A percentile compares a stretch with the other conserved stretches of the same genome.
phyloP scores from a whole-genome alignment of 2,329 filamentous ascomycete genomes.

The Fusarium piperis region DNA sequence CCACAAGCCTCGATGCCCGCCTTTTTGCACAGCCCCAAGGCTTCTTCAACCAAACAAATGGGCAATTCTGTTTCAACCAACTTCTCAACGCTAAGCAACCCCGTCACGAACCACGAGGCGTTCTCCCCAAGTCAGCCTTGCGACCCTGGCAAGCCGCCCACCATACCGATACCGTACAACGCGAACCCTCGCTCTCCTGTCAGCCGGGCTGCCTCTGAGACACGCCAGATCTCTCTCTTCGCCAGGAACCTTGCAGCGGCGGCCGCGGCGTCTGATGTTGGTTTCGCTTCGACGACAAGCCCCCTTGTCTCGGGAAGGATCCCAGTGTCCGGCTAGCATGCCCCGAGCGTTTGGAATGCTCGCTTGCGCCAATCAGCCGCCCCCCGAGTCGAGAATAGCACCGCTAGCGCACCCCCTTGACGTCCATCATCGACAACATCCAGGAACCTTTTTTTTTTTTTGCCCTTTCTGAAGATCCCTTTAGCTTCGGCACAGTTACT shows the following conservation, averaged over 20 bases:
- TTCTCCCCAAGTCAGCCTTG: conserved; percentile 38
- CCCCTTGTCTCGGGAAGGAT: conserved; percentile 34
- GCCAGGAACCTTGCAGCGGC: conserved; percentile 12
- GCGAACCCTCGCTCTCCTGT: conserved; percentile 16
- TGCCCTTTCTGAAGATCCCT: neutral
- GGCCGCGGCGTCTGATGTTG: neutral
- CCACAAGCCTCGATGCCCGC: conserved; percentile 16
- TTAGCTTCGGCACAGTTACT: conserved; percentile 5
- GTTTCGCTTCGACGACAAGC: conserved; percentile 11
- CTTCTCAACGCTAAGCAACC: neutral
- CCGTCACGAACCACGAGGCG: conserved; percentile 27
- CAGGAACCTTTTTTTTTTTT: neutral
- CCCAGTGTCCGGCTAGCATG: neutral
- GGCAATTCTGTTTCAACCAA: neutral
- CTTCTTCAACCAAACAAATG: conserved; percentile 23
- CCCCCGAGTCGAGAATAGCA: conserved; percentile 24
- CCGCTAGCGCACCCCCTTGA: neutral
- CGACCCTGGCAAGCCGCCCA: conserved; percentile 9
- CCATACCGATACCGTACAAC: neutral
- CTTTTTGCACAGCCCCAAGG: conserved; percentile 32
- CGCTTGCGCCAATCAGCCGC: conserved; percentile 22
- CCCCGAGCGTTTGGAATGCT: neutral
- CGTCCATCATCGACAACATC: neutral
- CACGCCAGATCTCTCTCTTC: conserved; percentile 2
- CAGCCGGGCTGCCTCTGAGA: conserved; percentile 32